Evolutionary conservation across 1,284 basidiomycete genomes (phyloP).

Genomic region (Wolfiporia cocos): DNA sequence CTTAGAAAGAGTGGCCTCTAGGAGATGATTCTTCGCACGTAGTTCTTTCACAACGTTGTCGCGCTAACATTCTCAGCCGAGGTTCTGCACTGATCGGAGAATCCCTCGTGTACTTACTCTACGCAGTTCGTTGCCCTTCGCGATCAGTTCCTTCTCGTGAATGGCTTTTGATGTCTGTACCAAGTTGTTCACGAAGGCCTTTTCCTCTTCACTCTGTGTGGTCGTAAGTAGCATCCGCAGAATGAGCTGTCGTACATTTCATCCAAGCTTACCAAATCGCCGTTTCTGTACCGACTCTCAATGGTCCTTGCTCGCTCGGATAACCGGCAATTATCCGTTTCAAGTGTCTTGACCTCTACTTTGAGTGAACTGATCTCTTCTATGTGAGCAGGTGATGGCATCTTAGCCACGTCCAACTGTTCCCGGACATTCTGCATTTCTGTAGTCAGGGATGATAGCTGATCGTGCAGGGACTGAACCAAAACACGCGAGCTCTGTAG

Average conservation of each 20-base stretch:
- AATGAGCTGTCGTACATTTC: neutral
- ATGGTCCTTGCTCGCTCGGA: slow-evolving; percentile 25
- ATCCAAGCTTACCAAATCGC: slow-evolving; percentile 27
- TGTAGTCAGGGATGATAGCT: slow-evolving; percentile 8
- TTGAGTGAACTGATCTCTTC: slow-evolving; percentile 20
- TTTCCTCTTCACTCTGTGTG: slow-evolving; percentile 30
- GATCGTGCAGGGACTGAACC: slow-evolving; percentile 10
- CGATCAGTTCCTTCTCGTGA: slow-evolving; percentile 30
- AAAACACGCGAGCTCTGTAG: slow-evolving; percentile 13
- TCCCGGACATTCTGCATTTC: slow-evolving; percentile 15
- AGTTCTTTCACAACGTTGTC: slow-evolving; percentile 30
- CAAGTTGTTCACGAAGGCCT: slow-evolving; percentile 27
- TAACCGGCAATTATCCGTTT: slow-evolving; percentile 20
- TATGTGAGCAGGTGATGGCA: slow-evolving; percentile 15
- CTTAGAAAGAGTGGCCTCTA: slow-evolving; percentile 25
- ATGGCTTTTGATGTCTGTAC: slow-evolving; percentile 26
- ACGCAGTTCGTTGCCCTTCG: slow-evolving; percentile 33
- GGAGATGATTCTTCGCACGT: slow-evolving; percentile 23
- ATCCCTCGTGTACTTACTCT: slow-evolving; percentile 25
- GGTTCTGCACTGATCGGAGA: too few relatives aligned
- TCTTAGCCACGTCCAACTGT: slow-evolving; percentile 16
- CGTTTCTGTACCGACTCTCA: slow-evolving; percentile 27
- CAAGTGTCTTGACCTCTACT: slow-evolving; percentile 18
- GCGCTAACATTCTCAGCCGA: too few relatives aligned
- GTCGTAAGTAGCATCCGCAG: neutral